phyloP scores from a whole-genome alignment of 768 basidiomycete species.

The Steccherinum ochraceum region DNA sequence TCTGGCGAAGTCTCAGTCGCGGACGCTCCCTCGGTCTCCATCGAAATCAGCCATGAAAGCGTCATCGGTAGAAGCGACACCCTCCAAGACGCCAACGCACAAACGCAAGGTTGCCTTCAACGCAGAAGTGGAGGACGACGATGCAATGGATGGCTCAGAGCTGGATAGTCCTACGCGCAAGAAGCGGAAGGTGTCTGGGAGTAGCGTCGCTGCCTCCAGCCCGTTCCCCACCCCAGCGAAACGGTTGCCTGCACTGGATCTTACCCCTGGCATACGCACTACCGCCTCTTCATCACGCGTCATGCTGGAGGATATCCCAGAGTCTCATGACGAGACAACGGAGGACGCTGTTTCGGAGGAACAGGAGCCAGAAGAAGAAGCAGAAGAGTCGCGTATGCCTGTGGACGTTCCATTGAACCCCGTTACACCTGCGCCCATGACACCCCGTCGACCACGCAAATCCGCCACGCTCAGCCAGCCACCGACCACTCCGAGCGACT shows the following conservation, averaged over 20 bases:
- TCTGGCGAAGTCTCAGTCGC: too few species aligned
- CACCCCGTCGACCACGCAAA: conserved; percentile 6
- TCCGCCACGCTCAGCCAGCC: conserved; percentile 1
- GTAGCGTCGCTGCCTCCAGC: conserved; percentile 5
- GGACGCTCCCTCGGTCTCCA: conserved; percentile 12
- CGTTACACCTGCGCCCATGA: conserved; percentile 2
- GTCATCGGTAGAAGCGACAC: conserved; percentile 5
- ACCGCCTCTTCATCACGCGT: conserved; percentile 10
- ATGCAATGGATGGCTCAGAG: conserved; percentile 12
- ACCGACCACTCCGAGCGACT: conserved; percentile 1
- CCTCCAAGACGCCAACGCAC: conserved; percentile 18
- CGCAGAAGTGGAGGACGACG: conserved; percentile 6
- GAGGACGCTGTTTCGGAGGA: conserved; percentile 1
- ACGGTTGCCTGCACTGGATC: background rate
- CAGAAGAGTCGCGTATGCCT: background rate
- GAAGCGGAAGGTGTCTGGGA: conserved; percentile 13
- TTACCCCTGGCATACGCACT: background rate
- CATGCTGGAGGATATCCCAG: conserved; percentile 9
- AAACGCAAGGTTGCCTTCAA: conserved; percentile 23
- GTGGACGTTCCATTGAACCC: background rate
- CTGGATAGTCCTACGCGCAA: conserved; percentile 19
- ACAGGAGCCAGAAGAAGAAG: too few species aligned
- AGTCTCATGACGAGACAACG: background rate
- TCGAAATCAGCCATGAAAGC: conserved; percentile 14
- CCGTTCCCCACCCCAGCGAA: conserved; percentile 4